Evolutionary conservation across 176 grass and related monocot genomes (phyloP).

Genomic region (Ananas comosus): DNA sequence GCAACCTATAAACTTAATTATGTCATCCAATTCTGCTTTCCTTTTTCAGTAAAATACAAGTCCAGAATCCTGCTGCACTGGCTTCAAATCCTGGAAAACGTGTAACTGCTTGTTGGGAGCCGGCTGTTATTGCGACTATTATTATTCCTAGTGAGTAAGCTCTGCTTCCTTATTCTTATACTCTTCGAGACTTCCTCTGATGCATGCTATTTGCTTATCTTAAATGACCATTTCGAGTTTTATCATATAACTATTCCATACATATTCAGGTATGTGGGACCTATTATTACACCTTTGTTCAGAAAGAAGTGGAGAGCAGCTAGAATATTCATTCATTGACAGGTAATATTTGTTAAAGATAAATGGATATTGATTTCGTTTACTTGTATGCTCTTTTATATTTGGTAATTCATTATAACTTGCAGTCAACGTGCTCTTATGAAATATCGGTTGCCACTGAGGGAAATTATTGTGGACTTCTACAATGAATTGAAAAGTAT

Average conservation of each 20-base stretch:
- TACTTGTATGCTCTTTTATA: slow-evolving; percentile 13
- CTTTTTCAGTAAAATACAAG: slow-evolving; percentile 63
- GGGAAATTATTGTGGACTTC: slow-evolving; percentile 97
- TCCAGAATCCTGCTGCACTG: slow-evolving; percentile 82
- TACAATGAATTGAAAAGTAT: slow-evolving; percentile 98
- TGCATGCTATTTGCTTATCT: slow-evolving; percentile 9
- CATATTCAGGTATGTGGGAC: slow-evolving; percentile 77
- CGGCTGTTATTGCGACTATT: slow-evolving; percentile 86
- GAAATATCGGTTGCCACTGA: slow-evolving; percentile 83
- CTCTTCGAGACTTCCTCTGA: slow-evolving; percentile 7
- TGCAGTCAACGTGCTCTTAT: slow-evolving; percentile 77
- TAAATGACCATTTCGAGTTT: neutral
- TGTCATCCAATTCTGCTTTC: slow-evolving; percentile 15
- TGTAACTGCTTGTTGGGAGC: slow-evolving; percentile 74
- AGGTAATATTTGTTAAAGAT: slow-evolving; percentile 35
- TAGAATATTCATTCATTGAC: slow-evolving; percentile 92
- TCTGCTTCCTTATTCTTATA: slow-evolving; percentile 35
- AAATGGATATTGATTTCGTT: neutral
- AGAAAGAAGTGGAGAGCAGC: slow-evolving; percentile 92
- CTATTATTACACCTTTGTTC: slow-evolving; percentile 94
- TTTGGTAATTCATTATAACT: slow-evolving; percentile 13
- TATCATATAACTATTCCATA: neutral
- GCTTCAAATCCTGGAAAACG: slow-evolving; percentile 80
- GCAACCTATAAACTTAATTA: neutral
- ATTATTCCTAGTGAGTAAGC: slow-evolving; percentile 99